Evolutionary conservation across 169 alveolate species (phyloP).

Genomic region (Besnoitia besnoiti): DNA sequence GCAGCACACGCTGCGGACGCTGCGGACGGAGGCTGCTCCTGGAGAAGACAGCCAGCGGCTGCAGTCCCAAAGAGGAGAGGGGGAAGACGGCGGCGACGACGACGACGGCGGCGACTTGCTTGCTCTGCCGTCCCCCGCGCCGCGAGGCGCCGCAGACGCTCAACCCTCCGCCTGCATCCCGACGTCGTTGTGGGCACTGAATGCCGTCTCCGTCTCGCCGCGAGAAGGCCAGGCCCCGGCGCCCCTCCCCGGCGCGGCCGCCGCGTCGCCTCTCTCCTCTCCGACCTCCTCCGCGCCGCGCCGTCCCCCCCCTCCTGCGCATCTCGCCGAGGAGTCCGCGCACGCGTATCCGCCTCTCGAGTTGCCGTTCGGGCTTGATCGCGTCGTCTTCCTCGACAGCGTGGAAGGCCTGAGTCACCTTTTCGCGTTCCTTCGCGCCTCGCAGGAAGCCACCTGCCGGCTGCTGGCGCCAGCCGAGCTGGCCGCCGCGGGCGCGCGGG

Average conservation of each 20-base stretch:
- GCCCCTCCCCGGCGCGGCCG: no score
- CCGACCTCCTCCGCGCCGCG: neutral
- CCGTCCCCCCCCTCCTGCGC: neutral
- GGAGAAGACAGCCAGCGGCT: neutral
- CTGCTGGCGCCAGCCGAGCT: neutral
- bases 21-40: neutral
- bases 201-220: neutral
- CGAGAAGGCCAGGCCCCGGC: no score
- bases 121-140: no score
- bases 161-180: no score
- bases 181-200: no score
- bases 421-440: slow-evolving; percentile 36
- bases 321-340: no score
- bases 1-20: neutral
- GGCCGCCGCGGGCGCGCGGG: neutral
- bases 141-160: neutral
- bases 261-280: neutral
- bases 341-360: neutral
- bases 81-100: no score
- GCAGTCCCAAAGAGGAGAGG: no score
- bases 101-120: no score
- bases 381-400: neutral
- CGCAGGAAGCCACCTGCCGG: slow-evolving; percentile 35
- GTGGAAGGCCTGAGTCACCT: neutral
- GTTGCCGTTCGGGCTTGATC: neutral